These are phyloP conservation scores for Adansonia grandidieri DNA, from an alignment of 441 rosid species.

Conservation along the genomic window DNA sequence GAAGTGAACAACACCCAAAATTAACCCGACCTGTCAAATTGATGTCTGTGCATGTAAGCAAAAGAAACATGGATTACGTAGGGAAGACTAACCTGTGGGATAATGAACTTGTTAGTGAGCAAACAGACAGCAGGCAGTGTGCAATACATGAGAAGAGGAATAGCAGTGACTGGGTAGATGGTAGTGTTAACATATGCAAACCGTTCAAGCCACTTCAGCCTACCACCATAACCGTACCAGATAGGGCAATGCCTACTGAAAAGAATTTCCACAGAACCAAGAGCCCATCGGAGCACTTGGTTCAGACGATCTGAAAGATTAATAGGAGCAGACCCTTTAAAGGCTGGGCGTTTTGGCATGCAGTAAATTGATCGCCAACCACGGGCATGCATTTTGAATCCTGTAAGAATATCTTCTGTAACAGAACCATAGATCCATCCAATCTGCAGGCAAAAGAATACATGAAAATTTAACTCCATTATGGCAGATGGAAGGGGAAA, in stretches of 20 bases:
- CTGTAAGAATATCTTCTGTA: constrained; percentile 96
- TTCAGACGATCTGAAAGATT: constrained; percentile 96
- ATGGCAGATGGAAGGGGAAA: not conserved
- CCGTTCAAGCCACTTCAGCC: constrained; percentile 92
- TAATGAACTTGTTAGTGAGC: constrained; percentile 88
- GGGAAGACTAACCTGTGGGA: constrained; percentile 73
- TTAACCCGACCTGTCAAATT: not conserved
- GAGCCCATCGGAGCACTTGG: constrained; percentile 98
- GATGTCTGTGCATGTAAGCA: not conserved
- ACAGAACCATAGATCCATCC: constrained; percentile 99
- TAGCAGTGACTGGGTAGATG: constrained; percentile 84
- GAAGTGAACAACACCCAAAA: not conserved
- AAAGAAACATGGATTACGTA: not conserved
- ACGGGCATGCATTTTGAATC: constrained; percentile 99
- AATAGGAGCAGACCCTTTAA: constrained; percentile 96
- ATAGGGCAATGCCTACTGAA: constrained; percentile 96
- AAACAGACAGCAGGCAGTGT: constrained; percentile 95
- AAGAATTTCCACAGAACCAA: constrained; percentile 97
- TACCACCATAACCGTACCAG: constrained; percentile 91
- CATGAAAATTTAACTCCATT: constrained; percentile 8
- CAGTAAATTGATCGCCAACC: constrained; percentile 98
- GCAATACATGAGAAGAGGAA: constrained; percentile 90
- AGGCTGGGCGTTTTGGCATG: constrained; percentile 88
- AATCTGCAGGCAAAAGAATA: constrained; percentile 54
- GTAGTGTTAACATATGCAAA: constrained; percentile 90